Evolutionary conservation across 2,329 filamentous ascomycete species (phyloP).

Genomic region (Fusarium bulbicola): DNA sequence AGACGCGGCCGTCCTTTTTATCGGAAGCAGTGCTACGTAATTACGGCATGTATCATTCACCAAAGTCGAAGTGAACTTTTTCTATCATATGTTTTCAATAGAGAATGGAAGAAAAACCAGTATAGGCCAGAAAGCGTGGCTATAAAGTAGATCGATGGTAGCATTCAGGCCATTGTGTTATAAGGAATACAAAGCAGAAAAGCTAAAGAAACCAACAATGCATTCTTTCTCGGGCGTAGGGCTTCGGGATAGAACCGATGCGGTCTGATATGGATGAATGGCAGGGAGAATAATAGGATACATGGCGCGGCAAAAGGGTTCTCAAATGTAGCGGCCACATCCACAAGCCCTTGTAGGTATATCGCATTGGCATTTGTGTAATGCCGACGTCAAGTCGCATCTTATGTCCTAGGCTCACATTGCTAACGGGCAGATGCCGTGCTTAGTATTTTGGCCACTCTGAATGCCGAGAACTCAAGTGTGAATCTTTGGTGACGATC

Average conservation of each 20-base stretch:
- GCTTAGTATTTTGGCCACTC: conserved; percentile 16
- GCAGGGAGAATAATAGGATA: not conserved
- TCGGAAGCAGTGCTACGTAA: not conserved
- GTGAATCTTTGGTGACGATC: conserved; percentile 21
- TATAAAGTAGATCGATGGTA: not conserved
- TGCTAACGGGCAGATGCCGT: conserved; percentile 9
- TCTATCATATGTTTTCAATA: not conserved
- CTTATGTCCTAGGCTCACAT: not conserved
- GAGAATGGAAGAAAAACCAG: not conserved
- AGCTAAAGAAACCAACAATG: conserved; percentile 11
- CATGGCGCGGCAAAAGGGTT: not conserved
- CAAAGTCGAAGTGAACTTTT: not conserved
- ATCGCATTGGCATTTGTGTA: not conserved
- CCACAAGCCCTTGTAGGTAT: not conserved
- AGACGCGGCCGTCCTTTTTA: not conserved
- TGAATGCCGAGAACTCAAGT: conserved; percentile 22
- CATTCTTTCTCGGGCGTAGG: conserved; percentile 36
- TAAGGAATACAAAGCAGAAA: not conserved
- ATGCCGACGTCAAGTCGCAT: conserved; percentile 14
- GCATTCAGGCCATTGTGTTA: not conserved
- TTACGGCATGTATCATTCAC: not conserved
- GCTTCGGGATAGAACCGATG: conserved; percentile 19
- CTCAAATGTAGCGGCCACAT: not conserved
- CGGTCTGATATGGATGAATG: conserved; percentile 6
- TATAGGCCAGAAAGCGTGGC: not conserved